Conservation (phyloP, 305 asterid species). For the Nicotiana rustica region DNA sequence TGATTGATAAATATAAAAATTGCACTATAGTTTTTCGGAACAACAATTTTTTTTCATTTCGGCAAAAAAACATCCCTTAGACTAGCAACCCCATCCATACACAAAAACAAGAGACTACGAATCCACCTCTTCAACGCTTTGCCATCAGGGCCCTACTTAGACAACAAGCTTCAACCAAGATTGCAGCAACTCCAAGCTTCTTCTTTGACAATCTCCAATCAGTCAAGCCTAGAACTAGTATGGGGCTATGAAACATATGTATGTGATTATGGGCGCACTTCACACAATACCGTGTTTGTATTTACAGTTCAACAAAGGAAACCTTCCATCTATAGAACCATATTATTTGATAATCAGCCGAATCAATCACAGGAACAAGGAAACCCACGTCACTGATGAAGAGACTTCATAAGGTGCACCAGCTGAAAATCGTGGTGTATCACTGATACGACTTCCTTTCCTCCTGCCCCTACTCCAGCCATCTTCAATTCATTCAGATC, state of each 20-base stretch:
- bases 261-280: conserved; percentile 49
- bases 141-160: not conserved
- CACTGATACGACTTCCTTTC: conserved; percentile 49
- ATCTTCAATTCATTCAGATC: conserved; percentile 52
- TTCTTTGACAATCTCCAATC: conserved; percentile 40
- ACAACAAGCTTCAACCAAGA: not conserved
- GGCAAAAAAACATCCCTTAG: not conserved
- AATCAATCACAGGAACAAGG: conserved; percentile 54
- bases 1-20: not conserved
- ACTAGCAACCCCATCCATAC: conserved; percentile 23
- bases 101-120: not conserved
- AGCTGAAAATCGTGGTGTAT: conserved; percentile 52
- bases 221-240: conserved; percentile 41
- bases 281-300: conserved; percentile 59
- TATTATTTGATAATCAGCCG: conserved; percentile 51
- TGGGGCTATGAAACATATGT: conserved; percentile 41
- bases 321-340: conserved; percentile 52
- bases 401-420: conserved; percentile 49
- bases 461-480: conserved; percentile 55
- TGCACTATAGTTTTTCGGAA: not conserved
- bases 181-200: conserved; percentile 41
- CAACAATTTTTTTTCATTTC: conserved; percentile 10
- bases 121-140: conserved; percentile 15
- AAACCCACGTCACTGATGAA: conserved; percentile 48
- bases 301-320: conserved; percentile 67